Evolutionary conservation across 75 land plant species (phyloP), one percentile per base, ranked within the genome.

Genomic region (Ceratopteris richardii): DNA sequence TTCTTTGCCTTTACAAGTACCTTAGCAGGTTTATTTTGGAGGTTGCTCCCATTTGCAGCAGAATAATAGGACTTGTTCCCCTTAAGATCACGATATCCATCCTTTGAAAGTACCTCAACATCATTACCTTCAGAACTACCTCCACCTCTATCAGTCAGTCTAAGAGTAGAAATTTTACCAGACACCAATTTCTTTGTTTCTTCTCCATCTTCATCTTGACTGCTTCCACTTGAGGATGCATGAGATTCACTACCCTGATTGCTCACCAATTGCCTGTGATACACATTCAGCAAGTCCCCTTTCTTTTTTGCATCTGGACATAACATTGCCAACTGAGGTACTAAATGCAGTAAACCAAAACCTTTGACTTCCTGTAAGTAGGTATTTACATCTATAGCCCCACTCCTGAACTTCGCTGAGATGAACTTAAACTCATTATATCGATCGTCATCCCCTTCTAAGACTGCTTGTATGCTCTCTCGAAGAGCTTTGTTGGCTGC

Each of bases 401-500:
- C 92, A 27, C 70, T 78, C 0, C 92, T 84, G 44, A 71, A 95
- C 24, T 78, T 75, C 10, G 65, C 67, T 47, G 90, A 83, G 30
- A 95, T 72, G 22, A 66, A 70, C 75, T 75, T 95, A 58, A 95
- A 90, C 25, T 80, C 63, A 22, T 74, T 61, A 61, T 72, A 95
- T 56, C 76, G 77, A 16, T 80, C 74, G 63, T 84, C 88, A 66
- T 95, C 85, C 55, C 69, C 78, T 26, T 67, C 66, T 26, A 95
- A 60, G 10, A 71, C 78, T 24, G 80, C 57, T 48, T 69, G 77
- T 16, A 95, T 90, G 55, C 64, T 74, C 48, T 95, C 97, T 19
- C 82, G 80, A 61, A 90, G 53, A 42, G 85, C 77, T 57, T 78
- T 95, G 64, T 90, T 95, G 47, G 97, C 99, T 48, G 80, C 61